Evolutionary conservation across 768 basidiomycete species (phyloP).

Genomic region (Trametes cubensis): DNA sequence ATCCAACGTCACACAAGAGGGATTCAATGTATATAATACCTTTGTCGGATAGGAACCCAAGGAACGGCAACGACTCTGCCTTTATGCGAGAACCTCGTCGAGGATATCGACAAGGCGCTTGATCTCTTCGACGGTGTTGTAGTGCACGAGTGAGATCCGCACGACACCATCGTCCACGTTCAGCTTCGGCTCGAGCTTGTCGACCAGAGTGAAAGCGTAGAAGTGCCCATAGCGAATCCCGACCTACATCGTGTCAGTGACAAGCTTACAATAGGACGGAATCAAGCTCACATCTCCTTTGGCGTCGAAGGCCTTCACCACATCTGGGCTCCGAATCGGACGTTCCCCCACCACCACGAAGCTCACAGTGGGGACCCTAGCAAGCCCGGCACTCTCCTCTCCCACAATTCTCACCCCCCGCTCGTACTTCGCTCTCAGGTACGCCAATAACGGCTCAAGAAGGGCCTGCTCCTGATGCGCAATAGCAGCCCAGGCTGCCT

Average conservation of each 20-base stretch:
- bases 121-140: conserved; percentile 77
- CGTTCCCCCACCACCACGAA: conserved; percentile 68
- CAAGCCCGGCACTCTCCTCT: conserved; percentile 45
- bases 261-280: no score
- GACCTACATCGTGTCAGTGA: conserved; percentile 46
- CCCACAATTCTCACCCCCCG: conserved; percentile 74
- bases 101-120: conserved; percentile 57
- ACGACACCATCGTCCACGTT: conserved; percentile 69
- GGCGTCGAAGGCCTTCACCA: conserved; percentile 67
- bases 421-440: conserved; percentile 51
- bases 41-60: no score
- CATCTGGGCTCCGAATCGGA: conserved; percentile 58
- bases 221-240: conserved; percentile 81
- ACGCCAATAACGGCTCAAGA: conserved; percentile 55
- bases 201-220: conserved; percentile 69
- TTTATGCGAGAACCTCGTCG: conserved; percentile 49
- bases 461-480: conserved; percentile 63
- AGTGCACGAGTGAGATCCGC: conserved; percentile 77
- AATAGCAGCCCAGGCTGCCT: conserved; percentile 58
- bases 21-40: no score
- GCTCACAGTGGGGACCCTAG: conserved; percentile 67
- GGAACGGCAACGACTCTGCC: not conserved
- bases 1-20: no score
- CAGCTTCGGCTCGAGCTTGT: conserved; percentile 54
- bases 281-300: conserved; percentile 54